Evolutionary conservation across 1,284 basidiomycete genomes (phyloP).

Genomic region (Rhodotorula sp.): DNA sequence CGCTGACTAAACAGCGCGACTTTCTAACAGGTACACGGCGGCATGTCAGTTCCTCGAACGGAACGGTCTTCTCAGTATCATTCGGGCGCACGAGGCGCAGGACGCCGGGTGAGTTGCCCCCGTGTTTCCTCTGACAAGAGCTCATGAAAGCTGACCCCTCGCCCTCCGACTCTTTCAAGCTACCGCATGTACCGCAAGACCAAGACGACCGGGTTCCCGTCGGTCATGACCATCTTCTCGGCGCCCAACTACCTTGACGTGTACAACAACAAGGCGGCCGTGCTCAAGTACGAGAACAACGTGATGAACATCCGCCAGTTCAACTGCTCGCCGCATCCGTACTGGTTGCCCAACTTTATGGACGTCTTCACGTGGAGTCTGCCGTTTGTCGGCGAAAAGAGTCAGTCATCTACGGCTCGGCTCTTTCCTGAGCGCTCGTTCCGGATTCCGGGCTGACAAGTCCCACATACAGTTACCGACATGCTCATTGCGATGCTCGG

Average conservation of each 20-base stretch:
- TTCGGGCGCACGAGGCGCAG: constrained; percentile 91
- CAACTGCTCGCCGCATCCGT: constrained; percentile 92
- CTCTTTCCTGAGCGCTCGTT: not conserved
- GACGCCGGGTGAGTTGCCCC: constrained; percentile 72
- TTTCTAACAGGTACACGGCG: constrained; percentile 81
- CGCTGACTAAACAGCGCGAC: too few relatives aligned
- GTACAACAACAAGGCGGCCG: constrained; percentile 95
- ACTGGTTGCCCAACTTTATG: constrained; percentile 98
- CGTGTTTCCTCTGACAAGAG: not conserved
- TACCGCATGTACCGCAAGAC: constrained; percentile 98
- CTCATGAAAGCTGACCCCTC: fast-evolving
- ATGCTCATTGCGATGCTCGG: constrained; percentile 94
- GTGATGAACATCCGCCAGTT: constrained; percentile 94
- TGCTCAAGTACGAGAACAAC: constrained; percentile 94
- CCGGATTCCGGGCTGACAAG: too few relatives aligned
- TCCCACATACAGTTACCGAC: constrained; percentile 67
- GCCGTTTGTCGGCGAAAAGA: constrained; percentile 97
- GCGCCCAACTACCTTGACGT: constrained; percentile 95
- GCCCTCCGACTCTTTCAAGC: constrained; percentile 50
- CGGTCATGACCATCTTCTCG: constrained; percentile 95
- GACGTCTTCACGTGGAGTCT: constrained; percentile 99
- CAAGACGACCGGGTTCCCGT: constrained; percentile 82
- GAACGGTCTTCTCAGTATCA: constrained; percentile 90
- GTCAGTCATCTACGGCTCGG: constrained; percentile 54
- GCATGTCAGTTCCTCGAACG: constrained; percentile 91